phyloP scores from a whole-genome alignment of 495 filamentous ascomycete genomes.

The Daldinia childiae region DNA sequence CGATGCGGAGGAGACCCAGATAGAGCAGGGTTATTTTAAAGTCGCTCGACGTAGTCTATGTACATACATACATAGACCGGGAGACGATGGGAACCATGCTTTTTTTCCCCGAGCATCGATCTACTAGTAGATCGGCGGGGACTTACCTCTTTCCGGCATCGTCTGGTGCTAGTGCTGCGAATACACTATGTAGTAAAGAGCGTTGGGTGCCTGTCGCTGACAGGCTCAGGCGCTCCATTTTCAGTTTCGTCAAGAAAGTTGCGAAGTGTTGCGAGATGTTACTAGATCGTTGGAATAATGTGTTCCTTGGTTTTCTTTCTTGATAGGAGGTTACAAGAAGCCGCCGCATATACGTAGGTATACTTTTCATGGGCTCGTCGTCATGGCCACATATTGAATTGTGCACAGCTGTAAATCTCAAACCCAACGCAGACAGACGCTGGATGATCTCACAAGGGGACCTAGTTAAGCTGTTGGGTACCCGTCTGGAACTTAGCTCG shows the following conservation, averaged over 20 bases:
- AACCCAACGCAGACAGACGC: constrained; percentile 7
- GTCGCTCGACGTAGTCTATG: not conserved
- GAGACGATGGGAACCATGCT: not conserved
- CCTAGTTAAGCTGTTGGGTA: constrained; percentile 3
- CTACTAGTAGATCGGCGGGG: constrained; percentile 28
- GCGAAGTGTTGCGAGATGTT: constrained; percentile 15
- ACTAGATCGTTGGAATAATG: not conserved
- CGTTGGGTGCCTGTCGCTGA: not conserved
- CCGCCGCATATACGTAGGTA: constrained; percentile 1
- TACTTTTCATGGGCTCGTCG: not conserved
- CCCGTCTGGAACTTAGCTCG: constrained; percentile 21
- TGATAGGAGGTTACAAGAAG: not conserved
- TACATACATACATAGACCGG: not conserved
- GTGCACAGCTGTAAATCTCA: constrained; percentile 13
- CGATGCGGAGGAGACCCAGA: not conserved
- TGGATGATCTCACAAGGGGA: constrained; percentile 26
- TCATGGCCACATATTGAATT: not conserved
- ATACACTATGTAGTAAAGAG: not conserved
- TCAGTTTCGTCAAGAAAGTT: constrained; percentile 9
- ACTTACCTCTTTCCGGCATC: constrained; percentile 12
- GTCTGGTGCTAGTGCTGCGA: not conserved
- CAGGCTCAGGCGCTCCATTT: constrained; percentile 6
- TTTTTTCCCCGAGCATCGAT: constrained; percentile 16
- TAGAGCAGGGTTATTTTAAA: not conserved
- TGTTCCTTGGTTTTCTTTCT: not conserved